Conservation (phyloP, 2,329 filamentous ascomycete species). For the Beauveria asiatica region DNA sequence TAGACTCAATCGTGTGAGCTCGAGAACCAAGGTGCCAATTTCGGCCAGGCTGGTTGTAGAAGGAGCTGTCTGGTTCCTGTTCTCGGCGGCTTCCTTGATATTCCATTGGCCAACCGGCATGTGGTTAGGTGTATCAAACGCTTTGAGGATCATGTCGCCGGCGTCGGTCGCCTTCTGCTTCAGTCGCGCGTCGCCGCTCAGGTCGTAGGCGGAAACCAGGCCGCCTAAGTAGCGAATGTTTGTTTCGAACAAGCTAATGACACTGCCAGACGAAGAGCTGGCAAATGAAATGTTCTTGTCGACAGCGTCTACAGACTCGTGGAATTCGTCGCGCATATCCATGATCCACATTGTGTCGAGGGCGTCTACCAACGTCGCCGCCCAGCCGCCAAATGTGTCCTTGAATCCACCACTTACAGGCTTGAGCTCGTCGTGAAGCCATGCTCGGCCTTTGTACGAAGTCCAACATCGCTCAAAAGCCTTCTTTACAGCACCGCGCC, state of each 20-base stretch:
- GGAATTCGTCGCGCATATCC: constrained; percentile 48
- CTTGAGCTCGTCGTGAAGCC: constrained; percentile 42
- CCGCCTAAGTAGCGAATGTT: constrained; percentile 48
- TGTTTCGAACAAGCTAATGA: constrained; percentile 44
- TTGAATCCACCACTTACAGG: constrained; percentile 39
- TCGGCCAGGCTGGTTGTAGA: constrained; percentile 42
- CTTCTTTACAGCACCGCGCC: constrained; percentile 31
- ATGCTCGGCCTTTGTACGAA: constrained; percentile 43
- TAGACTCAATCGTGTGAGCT: constrained; percentile 64
- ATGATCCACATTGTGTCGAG: constrained; percentile 57
- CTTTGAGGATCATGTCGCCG: constrained; percentile 43
- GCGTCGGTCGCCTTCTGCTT: constrained; percentile 41
- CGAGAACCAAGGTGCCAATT: constrained; percentile 59
- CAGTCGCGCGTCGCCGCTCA: constrained; percentile 35
- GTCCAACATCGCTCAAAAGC: constrained; percentile 38
- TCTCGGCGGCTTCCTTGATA: constrained; percentile 18
- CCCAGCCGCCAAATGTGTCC: constrained; percentile 45
- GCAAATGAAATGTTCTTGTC: constrained; percentile 41
- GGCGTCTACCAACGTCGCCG: constrained; percentile 50
- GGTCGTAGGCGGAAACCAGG: constrained; percentile 40
- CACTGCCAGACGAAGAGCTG: constrained; percentile 28
- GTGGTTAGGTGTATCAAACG: constrained; percentile 43
- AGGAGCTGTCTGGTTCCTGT: constrained; percentile 15
- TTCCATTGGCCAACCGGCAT: constrained; percentile 32
- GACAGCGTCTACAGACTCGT: constrained; percentile 41